These are phyloP conservation scores for Acacia concinna DNA, from an alignment of 331 rosid genomes.

Conservation along the genomic window DNA sequence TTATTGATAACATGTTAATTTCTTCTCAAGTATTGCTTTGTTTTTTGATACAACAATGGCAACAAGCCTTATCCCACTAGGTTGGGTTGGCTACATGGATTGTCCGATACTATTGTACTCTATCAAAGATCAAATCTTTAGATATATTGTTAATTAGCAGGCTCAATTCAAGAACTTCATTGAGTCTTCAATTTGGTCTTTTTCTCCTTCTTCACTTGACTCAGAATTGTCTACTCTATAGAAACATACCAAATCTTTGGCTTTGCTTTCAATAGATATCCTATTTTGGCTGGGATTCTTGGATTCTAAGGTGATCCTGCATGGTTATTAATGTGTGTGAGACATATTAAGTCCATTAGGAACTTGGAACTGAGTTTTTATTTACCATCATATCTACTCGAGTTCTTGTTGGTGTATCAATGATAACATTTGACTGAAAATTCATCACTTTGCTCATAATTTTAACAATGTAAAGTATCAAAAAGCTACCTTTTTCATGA, in stretches of 20 bases:
- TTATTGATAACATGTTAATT: neutral
- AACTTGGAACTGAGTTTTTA: constrained; percentile 16
- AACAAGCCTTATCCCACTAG: neutral
- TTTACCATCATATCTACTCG: neutral
- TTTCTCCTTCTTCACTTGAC: neutral
- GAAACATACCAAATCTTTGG: neutral
- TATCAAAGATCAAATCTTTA: neutral
- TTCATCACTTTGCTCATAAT: neutral
- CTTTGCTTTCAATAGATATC: neutral
- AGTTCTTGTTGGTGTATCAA: constrained; percentile 1
- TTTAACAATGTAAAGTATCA: neutral
- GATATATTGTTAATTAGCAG: neutral
- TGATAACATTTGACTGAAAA: constrained; percentile 2
- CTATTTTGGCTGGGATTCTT: constrained; percentile 8
- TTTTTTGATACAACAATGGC: neutral
- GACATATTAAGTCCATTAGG: neutral
- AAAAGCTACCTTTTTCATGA: neutral
- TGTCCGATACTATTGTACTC: no score
- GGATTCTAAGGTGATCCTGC: neutral
- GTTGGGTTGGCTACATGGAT: neutral
- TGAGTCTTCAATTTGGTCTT: no score
- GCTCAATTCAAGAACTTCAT: neutral
- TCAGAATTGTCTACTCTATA: no score
- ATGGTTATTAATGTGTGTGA: neutral
- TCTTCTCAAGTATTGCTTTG: neutral